phyloP scores from a whole-genome alignment of 768 basidiomycete genomes.

The Naematelia encephala region DNA sequence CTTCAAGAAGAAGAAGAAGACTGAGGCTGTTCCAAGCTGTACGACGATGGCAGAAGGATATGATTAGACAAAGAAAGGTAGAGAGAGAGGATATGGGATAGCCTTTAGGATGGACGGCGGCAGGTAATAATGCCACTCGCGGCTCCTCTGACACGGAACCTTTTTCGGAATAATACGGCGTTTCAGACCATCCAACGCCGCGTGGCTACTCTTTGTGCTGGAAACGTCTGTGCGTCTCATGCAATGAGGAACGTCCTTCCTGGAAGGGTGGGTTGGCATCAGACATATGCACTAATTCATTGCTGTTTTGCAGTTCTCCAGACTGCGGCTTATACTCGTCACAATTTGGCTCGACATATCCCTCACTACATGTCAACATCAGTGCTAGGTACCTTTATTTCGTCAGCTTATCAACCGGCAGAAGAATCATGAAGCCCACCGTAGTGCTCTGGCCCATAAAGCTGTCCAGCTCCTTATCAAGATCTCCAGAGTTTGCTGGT shows the following conservation, averaged over 20 bases:
- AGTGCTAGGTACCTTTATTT: neutral
- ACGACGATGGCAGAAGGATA: neutral
- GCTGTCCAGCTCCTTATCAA: conserved; percentile 78
- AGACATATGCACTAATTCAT: neutral
- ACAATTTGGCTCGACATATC: neutral
- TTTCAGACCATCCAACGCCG: neutral
- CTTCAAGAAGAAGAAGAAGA: no score
- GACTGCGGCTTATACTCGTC: no score
- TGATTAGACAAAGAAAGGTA: neutral
- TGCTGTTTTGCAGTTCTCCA: neutral
- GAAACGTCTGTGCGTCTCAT: no score
- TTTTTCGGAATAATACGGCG: neutral
- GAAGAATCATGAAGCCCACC: neutral
- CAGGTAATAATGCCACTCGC: neutral
- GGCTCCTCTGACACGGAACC: no score
- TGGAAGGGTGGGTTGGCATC: neutral
- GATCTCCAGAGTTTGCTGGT: conserved; percentile 71
- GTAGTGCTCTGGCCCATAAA: conserved; percentile 31
- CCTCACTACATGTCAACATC: neutral
- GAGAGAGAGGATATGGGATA: no score
- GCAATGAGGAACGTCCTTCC: no score
- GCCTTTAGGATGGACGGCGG: neutral
- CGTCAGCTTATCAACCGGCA: neutral
- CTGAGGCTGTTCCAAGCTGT: no score
- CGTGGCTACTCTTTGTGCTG: no score